Percentiles rank a stretch among this genome's conserved stretches.
Evolutionary conservation across 2,329 filamentous ascomycete genomes (phyloP).

Genomic region (Colletotrichum melonis): DNA sequence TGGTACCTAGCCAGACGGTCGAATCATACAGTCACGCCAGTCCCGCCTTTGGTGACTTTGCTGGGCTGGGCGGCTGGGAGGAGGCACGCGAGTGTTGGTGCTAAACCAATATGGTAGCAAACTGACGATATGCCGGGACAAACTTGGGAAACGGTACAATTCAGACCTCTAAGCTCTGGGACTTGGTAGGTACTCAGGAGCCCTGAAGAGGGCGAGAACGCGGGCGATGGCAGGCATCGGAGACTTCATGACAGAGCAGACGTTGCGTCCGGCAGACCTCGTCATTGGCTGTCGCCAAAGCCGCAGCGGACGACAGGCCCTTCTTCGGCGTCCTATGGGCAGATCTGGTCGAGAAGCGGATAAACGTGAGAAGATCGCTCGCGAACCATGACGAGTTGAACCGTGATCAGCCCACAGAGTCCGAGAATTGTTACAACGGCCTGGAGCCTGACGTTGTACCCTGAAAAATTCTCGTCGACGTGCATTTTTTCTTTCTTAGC

Average conservation of each 20-base stretch:
- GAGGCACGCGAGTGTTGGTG: slow-evolving; percentile 9
- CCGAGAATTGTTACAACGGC: background rate
- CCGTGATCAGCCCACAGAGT: slow-evolving; percentile 13
- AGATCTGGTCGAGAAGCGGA: slow-evolving; percentile 1
- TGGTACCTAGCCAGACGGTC: slow-evolving; percentile 16
- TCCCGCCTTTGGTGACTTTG: slow-evolving; percentile 10
- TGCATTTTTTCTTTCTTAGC: background rate
- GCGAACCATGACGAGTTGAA: background rate
- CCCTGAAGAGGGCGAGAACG: slow-evolving; percentile 11
- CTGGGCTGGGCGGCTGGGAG: slow-evolving; percentile 20
- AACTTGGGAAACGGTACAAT: background rate
- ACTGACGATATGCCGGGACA: background rate
- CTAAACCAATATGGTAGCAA: background rate
- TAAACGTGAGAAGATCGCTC: slow-evolving; percentile 9
- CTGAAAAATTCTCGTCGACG: background rate
- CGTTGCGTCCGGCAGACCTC: background rate
- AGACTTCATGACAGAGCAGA: slow-evolving; percentile 5
- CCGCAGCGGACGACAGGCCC: background rate
- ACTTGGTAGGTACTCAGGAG: background rate
- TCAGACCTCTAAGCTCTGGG: background rate
- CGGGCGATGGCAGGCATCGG: slow-evolving; percentile 3
- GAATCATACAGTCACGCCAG: slow-evolving; percentile 26
- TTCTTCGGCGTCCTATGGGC: slow-evolving; percentile 2
- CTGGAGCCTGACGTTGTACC: background rate
- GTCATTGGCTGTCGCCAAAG: background rate